Base-by-base conservation (phyloP, 768 basidiomycete genomes). In the Tulasnella sp. region DNA sequence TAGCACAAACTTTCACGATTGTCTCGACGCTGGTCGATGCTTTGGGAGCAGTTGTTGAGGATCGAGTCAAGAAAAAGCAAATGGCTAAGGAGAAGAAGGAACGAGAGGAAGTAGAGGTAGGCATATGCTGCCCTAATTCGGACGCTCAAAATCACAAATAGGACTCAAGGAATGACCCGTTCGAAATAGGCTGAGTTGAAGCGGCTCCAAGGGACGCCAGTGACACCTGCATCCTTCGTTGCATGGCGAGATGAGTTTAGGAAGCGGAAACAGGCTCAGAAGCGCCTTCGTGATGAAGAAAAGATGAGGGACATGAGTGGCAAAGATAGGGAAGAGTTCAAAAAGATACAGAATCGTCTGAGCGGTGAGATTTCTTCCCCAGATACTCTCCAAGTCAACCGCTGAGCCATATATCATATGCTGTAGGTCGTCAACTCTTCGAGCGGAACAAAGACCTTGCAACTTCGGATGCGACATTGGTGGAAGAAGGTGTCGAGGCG, bases 1-100 rank as follows among this genome's bases (percentile, higher is more conserved):
- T 93, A 85, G 92, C 96, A 2, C 97, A 98, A 92, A 93, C 92
- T 17, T 99, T 96, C 68, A 92, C 94, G 0, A 76, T 99, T 17
- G 84, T 92, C 10, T 85, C 87, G 0, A 84, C 87, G 65, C 78
- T 96, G 46, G 78, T 87, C 63, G 92, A 97, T 70, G 76, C 80
- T 51, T 73, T 97, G 15, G 79, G 83, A 3, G 66, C 68, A 17
- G 72, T 93, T 24, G 79, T 91, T 34, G 78, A 77, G 41, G 66
- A 71, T 45, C 79, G 89, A 63, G 75, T 74, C 19, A 82, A 82
- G 59, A 76, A 70, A 60, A 76, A 72, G 62, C 74, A 76, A 55
- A 74, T 76, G 63, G 82, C 80, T 66, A 89, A 83, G 55, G 76
- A 69, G 57, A 89, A 97, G 71, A 81, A 76, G 66, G 86, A 88